Evolutionary conservation across 2,329 filamentous ascomycete genomes (phyloP).

Genomic region (Rutstroemia sp.): DNA sequence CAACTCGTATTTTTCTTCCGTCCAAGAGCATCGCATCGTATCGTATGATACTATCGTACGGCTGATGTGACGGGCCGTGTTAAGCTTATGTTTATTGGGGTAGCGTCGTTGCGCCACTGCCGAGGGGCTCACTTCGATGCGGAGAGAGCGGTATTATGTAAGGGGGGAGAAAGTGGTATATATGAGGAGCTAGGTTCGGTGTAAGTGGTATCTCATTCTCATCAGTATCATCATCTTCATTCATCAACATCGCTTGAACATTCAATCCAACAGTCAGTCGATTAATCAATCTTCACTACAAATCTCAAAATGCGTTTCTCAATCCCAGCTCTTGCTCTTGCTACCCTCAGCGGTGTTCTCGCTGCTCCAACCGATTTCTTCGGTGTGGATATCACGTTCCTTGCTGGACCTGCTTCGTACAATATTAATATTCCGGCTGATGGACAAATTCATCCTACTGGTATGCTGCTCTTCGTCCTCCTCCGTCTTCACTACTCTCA

Average conservation of each 20-base stretch:
- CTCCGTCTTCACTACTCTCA: too few relatives aligned
- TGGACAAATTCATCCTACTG: not conserved
- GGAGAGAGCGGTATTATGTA: too few relatives aligned
- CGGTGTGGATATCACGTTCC: not conserved
- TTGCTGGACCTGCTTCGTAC: conserved; percentile 1
- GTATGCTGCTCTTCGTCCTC: not conserved
- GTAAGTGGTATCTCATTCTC: not conserved
- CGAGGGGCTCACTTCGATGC: too few relatives aligned
- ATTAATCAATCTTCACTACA: not conserved
- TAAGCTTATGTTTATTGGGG: too few relatives aligned
- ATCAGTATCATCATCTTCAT: too few relatives aligned
- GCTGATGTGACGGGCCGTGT: too few relatives aligned
- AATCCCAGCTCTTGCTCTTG: not conserved
- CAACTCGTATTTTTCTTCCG: too few relatives aligned
- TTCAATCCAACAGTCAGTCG: not conserved
- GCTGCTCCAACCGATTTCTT: not conserved
- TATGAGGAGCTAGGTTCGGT: not conserved
- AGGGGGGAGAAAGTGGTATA: not conserved
- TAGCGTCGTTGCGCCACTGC: too few relatives aligned
- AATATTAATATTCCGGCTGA: not conserved
- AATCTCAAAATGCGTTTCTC: conserved; percentile 2
- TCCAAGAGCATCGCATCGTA: too few relatives aligned
- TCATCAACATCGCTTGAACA: not conserved
- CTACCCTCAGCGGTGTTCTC: not conserved
- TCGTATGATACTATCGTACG: too few relatives aligned